Conservation (phyloP, 768 basidiomycete genomes). For the Amylocystis lapponica region DNA sequence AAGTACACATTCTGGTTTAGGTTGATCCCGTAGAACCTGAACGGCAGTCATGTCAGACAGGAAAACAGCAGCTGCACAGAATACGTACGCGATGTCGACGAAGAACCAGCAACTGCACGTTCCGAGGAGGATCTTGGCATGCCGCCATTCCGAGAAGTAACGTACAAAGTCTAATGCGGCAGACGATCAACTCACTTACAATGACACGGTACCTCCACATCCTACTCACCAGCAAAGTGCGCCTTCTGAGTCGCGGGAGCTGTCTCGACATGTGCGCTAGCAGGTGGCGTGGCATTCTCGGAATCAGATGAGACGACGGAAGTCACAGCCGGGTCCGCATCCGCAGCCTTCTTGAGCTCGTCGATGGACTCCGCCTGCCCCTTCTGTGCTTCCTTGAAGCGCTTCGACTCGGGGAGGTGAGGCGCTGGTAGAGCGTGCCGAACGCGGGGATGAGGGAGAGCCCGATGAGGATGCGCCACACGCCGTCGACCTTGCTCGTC, state of each 20-base stretch:
- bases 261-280: conserved; percentile 3
- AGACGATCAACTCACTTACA: not conserved
- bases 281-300: not conserved
- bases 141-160: conserved; percentile 72
- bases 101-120: conserved; percentile 72
- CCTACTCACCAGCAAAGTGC: too few species aligned
- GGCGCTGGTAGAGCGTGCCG: conserved; percentile 67
- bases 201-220: too few species aligned
- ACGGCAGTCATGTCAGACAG: not conserved
- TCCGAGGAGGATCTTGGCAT: conserved; percentile 60
- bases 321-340: conserved; percentile 17
- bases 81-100: conserved; percentile 58
- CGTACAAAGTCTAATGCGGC: conserved; percentile 56
- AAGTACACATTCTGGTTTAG: conserved; percentile 75
- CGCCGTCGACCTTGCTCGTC: conserved; percentile 64
- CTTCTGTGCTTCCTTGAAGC: conserved; percentile 43
- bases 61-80: too few species aligned
- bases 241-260: conserved; percentile 37
- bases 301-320: conserved; percentile 9
- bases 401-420: conserved; percentile 69
- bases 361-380: conserved; percentile 23
- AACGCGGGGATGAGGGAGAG: conserved; percentile 72
- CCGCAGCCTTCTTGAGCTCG: conserved; percentile 26
- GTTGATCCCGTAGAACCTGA: conserved; percentile 30
- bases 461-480: conserved; percentile 74